Evolutionary conservation across 495 filamentous ascomycete species (phyloP).

Genomic region (Annulohypoxylon moriforme): DNA sequence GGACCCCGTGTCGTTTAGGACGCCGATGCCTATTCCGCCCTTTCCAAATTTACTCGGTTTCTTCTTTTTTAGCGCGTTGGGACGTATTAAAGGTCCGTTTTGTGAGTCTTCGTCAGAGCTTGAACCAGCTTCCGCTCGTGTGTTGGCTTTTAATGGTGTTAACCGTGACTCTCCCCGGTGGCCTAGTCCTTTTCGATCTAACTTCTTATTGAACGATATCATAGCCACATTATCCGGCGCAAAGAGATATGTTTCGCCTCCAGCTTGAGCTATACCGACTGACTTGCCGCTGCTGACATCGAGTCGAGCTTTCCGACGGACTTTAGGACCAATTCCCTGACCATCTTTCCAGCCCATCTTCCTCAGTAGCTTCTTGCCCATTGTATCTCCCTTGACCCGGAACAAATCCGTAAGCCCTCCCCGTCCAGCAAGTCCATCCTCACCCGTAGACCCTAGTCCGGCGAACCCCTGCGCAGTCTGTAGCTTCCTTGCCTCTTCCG

Average conservation of each 20-base stretch:
- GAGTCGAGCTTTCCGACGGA: conserved; percentile 79
- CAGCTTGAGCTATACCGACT: conserved; percentile 43
- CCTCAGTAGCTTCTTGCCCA: conserved; percentile 87
- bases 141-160: conserved; percentile 29
- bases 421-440: conserved; percentile 60
- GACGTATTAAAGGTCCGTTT: conserved; percentile 46
- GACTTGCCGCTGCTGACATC: conserved; percentile 62
- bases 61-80: conserved; percentile 50
- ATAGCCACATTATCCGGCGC: conserved; percentile 86
- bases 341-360: conserved; percentile 98
- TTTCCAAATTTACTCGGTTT: conserved; percentile 63
- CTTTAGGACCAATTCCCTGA: conserved; percentile 90
- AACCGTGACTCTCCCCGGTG: conserved; percentile 75
- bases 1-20: conserved; percentile 95
- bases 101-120: conserved; percentile 65
- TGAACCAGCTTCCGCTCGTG: conserved; percentile 47
- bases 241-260: conserved; percentile 76
- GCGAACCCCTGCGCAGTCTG: conserved; percentile 79
- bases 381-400: conserved; percentile 80
- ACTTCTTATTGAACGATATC: conserved; percentile 80
- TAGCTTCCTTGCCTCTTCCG: conserved; percentile 77
- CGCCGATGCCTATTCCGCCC: conserved; percentile 85
- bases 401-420: conserved; percentile 78
- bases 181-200: conserved; percentile 84
- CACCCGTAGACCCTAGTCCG: conserved; percentile 77